Evolutionary conservation across 1,284 basidiomycete species (phyloP), one percentile per base, ranked within the genome.

Genomic region (Takashimella koratensis): DNA sequence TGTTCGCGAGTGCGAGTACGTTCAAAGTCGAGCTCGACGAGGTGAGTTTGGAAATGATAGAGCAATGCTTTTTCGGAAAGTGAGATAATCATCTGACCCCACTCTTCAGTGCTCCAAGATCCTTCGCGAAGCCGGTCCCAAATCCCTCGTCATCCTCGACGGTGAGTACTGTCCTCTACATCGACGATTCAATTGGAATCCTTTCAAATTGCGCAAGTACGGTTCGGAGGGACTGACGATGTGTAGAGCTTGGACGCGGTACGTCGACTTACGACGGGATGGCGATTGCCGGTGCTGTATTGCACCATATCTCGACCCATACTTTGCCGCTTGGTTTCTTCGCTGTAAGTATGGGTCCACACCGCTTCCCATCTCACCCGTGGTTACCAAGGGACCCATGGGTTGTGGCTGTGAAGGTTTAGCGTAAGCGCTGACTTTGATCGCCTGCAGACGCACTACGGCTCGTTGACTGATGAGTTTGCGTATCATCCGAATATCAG

Each of bases 1-100:
- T 97, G 88, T 96, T 96, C 72, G 88, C 90, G 2, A 88, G 89
- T 62, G 84, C 92, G 0, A 93, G 90, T 75, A 95, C 92, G 0
- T 97, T 96, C 83, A 93, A 95, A 73, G 93, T 97, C 19, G 94
- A 97, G 70, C 79, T 97, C 50, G 93, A 96, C 71, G 94, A 97
- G 88, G 88, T 89, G 59, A 49, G 76, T 44, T 21, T 5, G 16
- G 20, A 20, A 6, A 23, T 49, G 26, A 11, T 25, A 21, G 12
- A 24, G 47, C 30, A 0, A 3, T 6, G n/a, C n/a, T n/a, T n/a
- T n/a, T n/a, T n/a, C n/a, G n/a, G n/a, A n/a, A n/a, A n/a, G n/a
- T n/a, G n/a, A n/a, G n/a, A 8, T 36, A 8, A 36, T 36, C 30
- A 39, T 49, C 43, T 47, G 47, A 30, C 41, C 30, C 16, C 30